Percentiles rank a stretch among this genome's conserved stretches.
phyloP scores from a whole-genome alignment of 345 rosid species.

The Ceriops decandra region DNA sequence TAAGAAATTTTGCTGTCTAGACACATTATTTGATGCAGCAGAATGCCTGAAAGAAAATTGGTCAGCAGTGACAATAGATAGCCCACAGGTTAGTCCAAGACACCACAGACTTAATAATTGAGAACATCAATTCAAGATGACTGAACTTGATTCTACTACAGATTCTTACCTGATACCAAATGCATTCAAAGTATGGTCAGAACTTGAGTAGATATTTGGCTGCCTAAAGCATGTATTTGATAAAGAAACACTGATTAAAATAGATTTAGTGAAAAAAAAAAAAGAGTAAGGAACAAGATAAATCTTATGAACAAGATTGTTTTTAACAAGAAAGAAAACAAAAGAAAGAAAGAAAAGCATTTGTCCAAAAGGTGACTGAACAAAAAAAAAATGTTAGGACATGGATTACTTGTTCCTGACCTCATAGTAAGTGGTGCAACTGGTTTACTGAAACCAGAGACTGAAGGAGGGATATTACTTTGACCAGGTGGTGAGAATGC shows the following conservation, averaged over 20 bases:
- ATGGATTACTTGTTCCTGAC: slow-evolving; percentile 32
- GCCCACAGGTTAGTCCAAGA: slow-evolving; percentile 2
- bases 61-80: slow-evolving; percentile 7
- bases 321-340: background rate
- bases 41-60: slow-evolving; percentile 30
- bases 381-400: background rate
- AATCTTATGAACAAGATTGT: background rate
- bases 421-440: slow-evolving; percentile 38
- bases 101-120: background rate
- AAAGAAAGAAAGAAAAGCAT: background rate
- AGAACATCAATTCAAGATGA: background rate
- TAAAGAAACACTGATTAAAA: slow-evolving; percentile 27
- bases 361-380: background rate
- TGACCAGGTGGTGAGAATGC: slow-evolving; percentile 36
- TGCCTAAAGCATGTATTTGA: slow-evolving; percentile 39
- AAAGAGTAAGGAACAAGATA: background rate
- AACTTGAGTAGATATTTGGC: slow-evolving; percentile 38
- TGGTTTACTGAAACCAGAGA: slow-evolving; percentile 49
- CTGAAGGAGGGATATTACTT: slow-evolving; percentile 39
- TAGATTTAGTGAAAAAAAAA: slow-evolving; percentile 3
- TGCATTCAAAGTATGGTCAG: slow-evolving; percentile 28
- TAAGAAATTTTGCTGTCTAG: slow-evolving; percentile 42
- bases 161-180: slow-evolving; percentile 16
- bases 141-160: background rate
- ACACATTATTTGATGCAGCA: slow-evolving; percentile 29